Evolutionary conservation across 140 eudicot species (phyloP).

Genomic region (Ambrosia hybrid): DNA sequence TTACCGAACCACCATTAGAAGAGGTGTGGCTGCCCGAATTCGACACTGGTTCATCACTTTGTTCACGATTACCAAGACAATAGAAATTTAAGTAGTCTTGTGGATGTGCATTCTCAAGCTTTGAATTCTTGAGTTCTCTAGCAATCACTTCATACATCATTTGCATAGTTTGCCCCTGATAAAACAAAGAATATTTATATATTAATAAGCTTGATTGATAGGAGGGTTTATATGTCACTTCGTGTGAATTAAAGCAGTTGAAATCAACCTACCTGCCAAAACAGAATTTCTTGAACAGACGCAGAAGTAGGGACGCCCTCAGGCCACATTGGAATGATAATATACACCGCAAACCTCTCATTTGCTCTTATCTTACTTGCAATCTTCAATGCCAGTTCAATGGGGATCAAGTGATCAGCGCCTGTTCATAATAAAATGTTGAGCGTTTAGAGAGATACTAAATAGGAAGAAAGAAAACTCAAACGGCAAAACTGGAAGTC

Average conservation of each 20-base stretch:
- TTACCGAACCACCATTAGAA: slow-evolving; percentile 47
- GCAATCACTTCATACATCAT: slow-evolving; percentile 65
- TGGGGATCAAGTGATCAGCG: slow-evolving; percentile 57
- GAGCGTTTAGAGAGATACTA: neutral
- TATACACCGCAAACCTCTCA: slow-evolving; percentile 53
- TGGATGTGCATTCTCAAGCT: slow-evolving; percentile 50
- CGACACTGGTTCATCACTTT: slow-evolving; percentile 29
- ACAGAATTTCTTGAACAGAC: slow-evolving; percentile 56
- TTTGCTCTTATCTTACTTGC: slow-evolving; percentile 55
- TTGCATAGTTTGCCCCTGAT: slow-evolving; percentile 56
- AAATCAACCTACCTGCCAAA: slow-evolving; percentile 52
- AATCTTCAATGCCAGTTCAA: slow-evolving; percentile 63
- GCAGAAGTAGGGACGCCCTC: slow-evolving; percentile 57
- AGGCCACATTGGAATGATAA: slow-evolving; percentile 64
- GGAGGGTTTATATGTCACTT: neutral
- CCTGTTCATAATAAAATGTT: slow-evolving; percentile 32
- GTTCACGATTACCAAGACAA: slow-evolving; percentile 70
- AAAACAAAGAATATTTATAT: neutral
- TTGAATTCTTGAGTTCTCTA: slow-evolving; percentile 46
- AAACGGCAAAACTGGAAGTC: neutral
- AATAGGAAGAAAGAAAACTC: slow-evolving; percentile 11
- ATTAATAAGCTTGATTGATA: neutral
- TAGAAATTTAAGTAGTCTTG: slow-evolving; percentile 63
- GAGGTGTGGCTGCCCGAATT: slow-evolving; percentile 28
- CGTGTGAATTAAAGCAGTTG: neutral